Conservation (phyloP, 2,329 filamentous ascomycete species). For the Exophiala bonariae region DNA sequence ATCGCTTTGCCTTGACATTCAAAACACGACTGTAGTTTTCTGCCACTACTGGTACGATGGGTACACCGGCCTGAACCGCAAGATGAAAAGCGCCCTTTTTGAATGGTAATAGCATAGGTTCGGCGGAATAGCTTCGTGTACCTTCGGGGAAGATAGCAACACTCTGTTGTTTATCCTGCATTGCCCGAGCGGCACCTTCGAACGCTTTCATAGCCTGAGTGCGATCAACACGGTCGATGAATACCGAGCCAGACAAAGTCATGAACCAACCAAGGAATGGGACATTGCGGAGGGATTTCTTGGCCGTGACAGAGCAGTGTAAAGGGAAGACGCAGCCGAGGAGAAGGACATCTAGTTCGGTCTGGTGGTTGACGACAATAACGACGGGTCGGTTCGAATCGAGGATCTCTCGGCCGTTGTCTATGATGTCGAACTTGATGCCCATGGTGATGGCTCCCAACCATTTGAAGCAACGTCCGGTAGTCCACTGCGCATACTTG, state of each 20-base stretch:
- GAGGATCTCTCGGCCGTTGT: conserved; percentile 68
- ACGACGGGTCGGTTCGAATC: conserved; percentile 74
- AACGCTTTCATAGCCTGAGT: conserved; percentile 83
- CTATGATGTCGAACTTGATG: conserved; percentile 65
- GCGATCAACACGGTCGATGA: conserved; percentile 88
- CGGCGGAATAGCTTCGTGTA: conserved; percentile 82
- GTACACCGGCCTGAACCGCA: conserved; percentile 88
- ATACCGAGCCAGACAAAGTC: conserved; percentile 81
- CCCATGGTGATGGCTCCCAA: conserved; percentile 74
- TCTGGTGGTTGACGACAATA: conserved; percentile 94
- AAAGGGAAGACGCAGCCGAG: conserved; percentile 85
- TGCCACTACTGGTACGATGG: conserved; percentile 81
- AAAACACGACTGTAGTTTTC: conserved; percentile 78
- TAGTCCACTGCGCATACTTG: conserved; percentile 81
- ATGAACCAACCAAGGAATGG: conserved; percentile 97
- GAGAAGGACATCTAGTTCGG: conserved; percentile 91
- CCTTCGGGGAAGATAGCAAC: conserved; percentile 69
- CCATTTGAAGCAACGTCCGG: conserved; percentile 76
- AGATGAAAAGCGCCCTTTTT: conserved; percentile 99
- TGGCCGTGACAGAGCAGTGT: conserved; percentile 91
- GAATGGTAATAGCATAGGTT: conserved; percentile 84
- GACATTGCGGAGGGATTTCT: conserved; percentile 74
- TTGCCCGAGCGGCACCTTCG: conserved; percentile 77
- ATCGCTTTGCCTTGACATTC: conserved; percentile 63
- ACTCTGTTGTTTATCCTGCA: conserved; percentile 66